Evolutionary conservation across 768 basidiomycete genomes (phyloP).

Genomic region (Tubosaeta brunneosetosa): DNA sequence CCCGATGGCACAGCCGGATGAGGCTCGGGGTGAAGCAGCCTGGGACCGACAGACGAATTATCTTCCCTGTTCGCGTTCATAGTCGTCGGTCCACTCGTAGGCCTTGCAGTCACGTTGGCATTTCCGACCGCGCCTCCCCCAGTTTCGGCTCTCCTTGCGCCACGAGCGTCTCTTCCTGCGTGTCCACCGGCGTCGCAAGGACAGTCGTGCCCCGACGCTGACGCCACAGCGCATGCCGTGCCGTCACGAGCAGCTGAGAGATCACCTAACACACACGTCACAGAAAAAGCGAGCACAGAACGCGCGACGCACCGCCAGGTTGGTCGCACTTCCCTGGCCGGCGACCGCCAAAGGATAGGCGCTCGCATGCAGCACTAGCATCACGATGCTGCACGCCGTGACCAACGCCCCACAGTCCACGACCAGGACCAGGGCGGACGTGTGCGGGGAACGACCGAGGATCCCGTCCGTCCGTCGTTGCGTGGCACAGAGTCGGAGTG

Average conservation of each 20-base stretch:
- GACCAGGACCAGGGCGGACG: constrained; percentile 12
- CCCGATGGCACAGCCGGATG: too few species aligned
- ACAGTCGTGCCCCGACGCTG: neutral
- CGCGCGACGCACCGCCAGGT: constrained; percentile 14
- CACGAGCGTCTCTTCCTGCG: neutral
- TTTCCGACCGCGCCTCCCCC: too few species aligned
- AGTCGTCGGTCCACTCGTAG: too few species aligned
- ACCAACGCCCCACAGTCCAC: constrained; percentile 19
- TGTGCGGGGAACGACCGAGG: constrained; percentile 5
- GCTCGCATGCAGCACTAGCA: constrained; percentile 8
- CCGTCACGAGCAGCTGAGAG: constrained; percentile 16
- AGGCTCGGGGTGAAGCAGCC: too few species aligned
- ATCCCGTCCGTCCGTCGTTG: constrained; percentile 5
- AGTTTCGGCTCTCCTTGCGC: too few species aligned
- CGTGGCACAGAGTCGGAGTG: constrained; percentile 8
- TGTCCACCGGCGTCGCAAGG: neutral
- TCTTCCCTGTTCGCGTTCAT: too few species aligned
- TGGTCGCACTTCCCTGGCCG: constrained; percentile 10
- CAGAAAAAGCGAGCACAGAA: too few species aligned
- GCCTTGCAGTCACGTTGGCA: too few species aligned
- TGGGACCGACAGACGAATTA: too few species aligned
- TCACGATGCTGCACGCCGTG: neutral
- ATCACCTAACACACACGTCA: neutral
- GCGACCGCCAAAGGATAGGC: neutral
- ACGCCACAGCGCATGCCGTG: constrained; percentile 9